Base-by-base conservation (phyloP, 148 eudicot species). In the Rhododendron ovatum region DNA sequence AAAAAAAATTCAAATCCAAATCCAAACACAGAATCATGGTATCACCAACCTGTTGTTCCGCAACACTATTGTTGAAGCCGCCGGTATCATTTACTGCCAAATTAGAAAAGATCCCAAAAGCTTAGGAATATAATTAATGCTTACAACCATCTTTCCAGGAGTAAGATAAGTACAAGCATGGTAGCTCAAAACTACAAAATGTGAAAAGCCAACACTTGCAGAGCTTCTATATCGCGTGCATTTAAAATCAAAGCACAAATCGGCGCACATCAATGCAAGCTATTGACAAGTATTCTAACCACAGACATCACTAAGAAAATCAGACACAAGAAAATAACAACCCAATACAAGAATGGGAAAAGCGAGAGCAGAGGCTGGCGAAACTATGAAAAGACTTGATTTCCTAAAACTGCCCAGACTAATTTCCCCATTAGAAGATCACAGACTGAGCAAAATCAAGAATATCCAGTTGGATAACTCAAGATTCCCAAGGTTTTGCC, bases 51-150 rank as follows among this genome's bases (percentile, higher is more conserved):
- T 96, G 98, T 82, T 93, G 93, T 55, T 86, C 98, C 2, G 94
- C 93, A 69, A 96, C 98, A 90, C 96, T 96, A 88, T 96, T 96
- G 92, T 96, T 96, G 84, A 96, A 96, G 87, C 98, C 87, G 35
- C 98, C 98, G n/a, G 95, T 85, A 89, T 96, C 98, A 85, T 91
- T 86, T 55, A 83, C 98, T 95, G 90, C 88, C 87, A 71, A 84
- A 61, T 61, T 45, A 11, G 84, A 18, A 84, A 77, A 75, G 47
- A 73, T 33, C 30, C 55, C 33, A 57, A 61, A 71, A 28, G 35
- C n/a, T 85, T 20, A 85, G 79, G 53, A 30, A 39, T 17, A 18
- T 13, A 26, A 80, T 33, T 48, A 53, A 43, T 37, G 10, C 30
- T 26, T 50, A 79, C 20, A 85, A 50, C 24, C 53, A 45, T 65